A percentile compares a stretch with the other conserved stretches of the same genome.
phyloP scores from a whole-genome alignment of 2,329 filamentous ascomycete species.

The Penicillium sp. region DNA sequence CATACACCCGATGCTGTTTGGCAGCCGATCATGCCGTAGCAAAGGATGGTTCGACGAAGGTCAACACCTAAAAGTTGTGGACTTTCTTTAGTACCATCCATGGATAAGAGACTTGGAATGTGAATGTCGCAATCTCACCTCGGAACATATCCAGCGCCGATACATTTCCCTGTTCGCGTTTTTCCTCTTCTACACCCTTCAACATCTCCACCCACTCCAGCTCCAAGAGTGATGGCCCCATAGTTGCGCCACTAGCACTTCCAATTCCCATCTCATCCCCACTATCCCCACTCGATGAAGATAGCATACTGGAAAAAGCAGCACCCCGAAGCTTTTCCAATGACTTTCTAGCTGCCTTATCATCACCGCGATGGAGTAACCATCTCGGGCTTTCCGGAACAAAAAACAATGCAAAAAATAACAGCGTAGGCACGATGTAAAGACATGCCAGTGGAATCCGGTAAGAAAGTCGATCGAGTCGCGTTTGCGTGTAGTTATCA shows the following conservation, averaged over 20 bases:
- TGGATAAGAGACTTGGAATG: not conserved
- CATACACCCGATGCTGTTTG: slow-evolving; percentile 50
- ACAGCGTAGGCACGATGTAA: slow-evolving; percentile 24
- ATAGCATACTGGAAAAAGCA: not conserved
- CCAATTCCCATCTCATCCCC: slow-evolving; percentile 2
- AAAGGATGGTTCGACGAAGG: slow-evolving; percentile 53
- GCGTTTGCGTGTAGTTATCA: slow-evolving; percentile 26
- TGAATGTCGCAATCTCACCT: not conserved
- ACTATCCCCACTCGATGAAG: not conserved
- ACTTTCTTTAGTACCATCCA: not conserved
- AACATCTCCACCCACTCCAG: slow-evolving; percentile 14
- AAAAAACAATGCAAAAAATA: slow-evolving; percentile 26
- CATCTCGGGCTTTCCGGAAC: slow-evolving; percentile 31
- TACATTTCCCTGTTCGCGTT: slow-evolving; percentile 8
- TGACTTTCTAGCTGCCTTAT: slow-evolving; percentile 10
- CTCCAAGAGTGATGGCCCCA: slow-evolving; percentile 5
- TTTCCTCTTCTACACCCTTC: slow-evolving; percentile 13
- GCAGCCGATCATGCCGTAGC: slow-evolving; percentile 51
- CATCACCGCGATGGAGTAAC: slow-evolving; percentile 24
- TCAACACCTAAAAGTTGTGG: slow-evolving; percentile 40
- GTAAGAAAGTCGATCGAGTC: slow-evolving; percentile 32
- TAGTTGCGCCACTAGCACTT: not conserved
- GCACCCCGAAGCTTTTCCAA: slow-evolving; percentile 6
- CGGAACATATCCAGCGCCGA: slow-evolving; percentile 13
- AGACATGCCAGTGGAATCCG: slow-evolving; percentile 24